Evolutionary conservation across 441 rosid genomes (phyloP).

Genomic region (Pelargonium exstipulatum): DNA sequence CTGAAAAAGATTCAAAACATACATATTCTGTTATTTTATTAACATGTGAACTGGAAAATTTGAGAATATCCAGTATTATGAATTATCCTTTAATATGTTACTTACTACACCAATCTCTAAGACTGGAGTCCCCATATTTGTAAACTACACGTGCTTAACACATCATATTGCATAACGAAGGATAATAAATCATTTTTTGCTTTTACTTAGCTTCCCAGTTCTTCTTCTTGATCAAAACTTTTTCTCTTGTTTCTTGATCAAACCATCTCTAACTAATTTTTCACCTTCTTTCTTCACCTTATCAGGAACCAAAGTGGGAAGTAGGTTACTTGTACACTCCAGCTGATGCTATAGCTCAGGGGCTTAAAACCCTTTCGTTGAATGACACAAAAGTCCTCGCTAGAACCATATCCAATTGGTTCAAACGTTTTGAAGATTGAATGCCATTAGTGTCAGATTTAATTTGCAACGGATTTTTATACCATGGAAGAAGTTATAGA

Average conservation of each 20-base stretch:
- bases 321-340: slow-evolving; percentile 74
- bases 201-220: neutral
- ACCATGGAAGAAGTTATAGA: slow-evolving; percentile 1
- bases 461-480: neutral
- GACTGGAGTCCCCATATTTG: too few species aligned
- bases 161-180: neutral
- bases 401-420: slow-evolving; percentile 66
- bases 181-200: neutral
- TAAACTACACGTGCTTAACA: too few species aligned
- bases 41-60: too few species aligned
- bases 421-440: slow-evolving; percentile 52
- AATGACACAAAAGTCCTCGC: slow-evolving; percentile 65
- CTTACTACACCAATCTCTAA: too few species aligned
- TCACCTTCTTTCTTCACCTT: slow-evolving; percentile 5
- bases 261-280: slow-evolving; percentile 6
- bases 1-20: too few species aligned
- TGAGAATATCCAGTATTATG: too few species aligned
- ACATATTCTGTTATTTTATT: too few species aligned
- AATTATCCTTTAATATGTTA: too few species aligned
- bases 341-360: slow-evolving; percentile 88
- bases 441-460: neutral
- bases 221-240: slow-evolving; percentile 4
- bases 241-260: neutral
- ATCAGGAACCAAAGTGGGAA: slow-evolving; percentile 88
- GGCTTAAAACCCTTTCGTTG: slow-evolving; percentile 61